Evolutionary conservation across 805 yeast species (phyloP).

Genomic region (Clavispora phyllophila): DNA sequence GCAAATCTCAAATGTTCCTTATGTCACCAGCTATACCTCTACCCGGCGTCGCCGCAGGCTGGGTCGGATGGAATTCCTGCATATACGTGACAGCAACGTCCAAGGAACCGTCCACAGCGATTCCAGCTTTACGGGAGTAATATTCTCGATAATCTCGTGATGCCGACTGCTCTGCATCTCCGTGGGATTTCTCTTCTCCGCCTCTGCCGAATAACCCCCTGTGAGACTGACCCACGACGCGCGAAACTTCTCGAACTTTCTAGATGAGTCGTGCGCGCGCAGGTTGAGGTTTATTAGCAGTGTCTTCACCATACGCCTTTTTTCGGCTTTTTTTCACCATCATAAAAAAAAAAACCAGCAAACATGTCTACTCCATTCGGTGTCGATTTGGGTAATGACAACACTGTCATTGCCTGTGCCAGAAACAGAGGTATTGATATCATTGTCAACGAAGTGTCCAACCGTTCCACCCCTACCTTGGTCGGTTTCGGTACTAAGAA

Average conservation of each 20-base stretch:
- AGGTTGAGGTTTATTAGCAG: background rate
- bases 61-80: too few relatives aligned
- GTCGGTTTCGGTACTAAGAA: slow-evolving; percentile 88
- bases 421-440: slow-evolving; percentile 98
- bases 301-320: slow-evolving; percentile 1
- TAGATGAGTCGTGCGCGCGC: slow-evolving; percentile 20
- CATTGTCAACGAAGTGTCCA: slow-evolving; percentile 96
- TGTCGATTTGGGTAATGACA: slow-evolving; percentile 94
- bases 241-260: slow-evolving; percentile 19
- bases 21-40: too few relatives aligned
- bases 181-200: too few relatives aligned
- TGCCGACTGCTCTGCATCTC: too few relatives aligned
- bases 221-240: too few relatives aligned
- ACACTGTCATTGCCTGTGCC: slow-evolving; percentile 91
- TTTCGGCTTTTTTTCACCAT: slow-evolving; percentile 1
- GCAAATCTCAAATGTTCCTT: too few relatives aligned
- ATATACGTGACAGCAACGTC: too few relatives aligned
- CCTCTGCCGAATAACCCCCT: too few relatives aligned
- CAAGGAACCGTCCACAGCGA: too few relatives aligned
- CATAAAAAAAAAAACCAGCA: slow-evolving; percentile 2
- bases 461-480: slow-evolving; percentile 88
- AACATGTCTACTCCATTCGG: slow-evolving; percentile 92
- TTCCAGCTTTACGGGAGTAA: too few relatives aligned
- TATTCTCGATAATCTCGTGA: too few relatives aligned
- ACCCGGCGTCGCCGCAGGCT: too few relatives aligned